Conservation (phyloP, 1,284 basidiomycete genomes). For the Prillingera fragicola region DNA sequence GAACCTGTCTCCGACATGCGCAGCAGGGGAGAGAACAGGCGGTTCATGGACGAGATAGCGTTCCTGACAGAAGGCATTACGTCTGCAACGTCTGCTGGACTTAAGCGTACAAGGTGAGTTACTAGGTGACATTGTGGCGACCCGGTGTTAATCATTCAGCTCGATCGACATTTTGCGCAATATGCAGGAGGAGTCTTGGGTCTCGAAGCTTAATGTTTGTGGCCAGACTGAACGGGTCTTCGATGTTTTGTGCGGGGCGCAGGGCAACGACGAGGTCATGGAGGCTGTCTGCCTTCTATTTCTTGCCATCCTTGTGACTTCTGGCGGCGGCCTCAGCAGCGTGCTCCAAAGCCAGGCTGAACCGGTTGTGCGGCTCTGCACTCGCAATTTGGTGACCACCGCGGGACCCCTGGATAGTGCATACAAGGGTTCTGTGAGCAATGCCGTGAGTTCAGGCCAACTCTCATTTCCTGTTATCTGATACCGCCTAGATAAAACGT, state of each 20-base stretch:
- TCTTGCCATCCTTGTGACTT: slow-evolving; percentile 18
- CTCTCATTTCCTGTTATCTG: no score
- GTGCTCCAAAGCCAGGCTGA: slow-evolving; percentile 16
- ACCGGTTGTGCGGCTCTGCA: slow-evolving; percentile 6
- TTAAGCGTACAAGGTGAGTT: slow-evolving; percentile 32
- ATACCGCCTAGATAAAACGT: no score
- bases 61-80: slow-evolving; percentile 36
- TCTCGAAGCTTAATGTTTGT: slow-evolving; percentile 34
- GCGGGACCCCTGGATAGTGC: slow-evolving; percentile 15
- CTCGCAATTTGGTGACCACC: slow-evolving; percentile 4
- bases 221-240: slow-evolving; percentile 39
- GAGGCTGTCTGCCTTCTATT: slow-evolving; percentile 27
- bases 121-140: slow-evolving; percentile 1
- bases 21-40: slow-evolving; percentile 42
- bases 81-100: slow-evolving; percentile 16
- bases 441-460: slow-evolving; percentile 17
- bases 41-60: slow-evolving; percentile 43
- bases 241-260: slow-evolving; percentile 16
- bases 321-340: slow-evolving; percentile 15
- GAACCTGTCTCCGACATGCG: slow-evolving; percentile 42
- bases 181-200: slow-evolving; percentile 36
- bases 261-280: slow-evolving; percentile 28
- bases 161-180: slow-evolving; percentile 37
- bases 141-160: no score
- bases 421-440: slow-evolving; percentile 14